Conservation (phyloP, 2,329 filamentous ascomycete species). For the Paecilomyces dactylethromorphus region DNA sequence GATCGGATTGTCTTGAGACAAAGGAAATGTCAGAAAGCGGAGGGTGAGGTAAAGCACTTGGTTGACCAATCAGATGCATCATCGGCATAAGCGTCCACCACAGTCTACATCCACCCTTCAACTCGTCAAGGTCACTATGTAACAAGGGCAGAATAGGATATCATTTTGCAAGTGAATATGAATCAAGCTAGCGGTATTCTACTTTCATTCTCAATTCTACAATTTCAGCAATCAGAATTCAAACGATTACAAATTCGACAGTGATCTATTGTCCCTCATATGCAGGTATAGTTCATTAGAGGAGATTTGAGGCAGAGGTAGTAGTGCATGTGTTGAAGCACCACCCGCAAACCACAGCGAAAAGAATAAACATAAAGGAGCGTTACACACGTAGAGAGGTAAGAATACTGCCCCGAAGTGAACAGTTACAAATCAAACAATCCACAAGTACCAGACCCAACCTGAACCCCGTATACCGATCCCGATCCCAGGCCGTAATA, state of each 20-base stretch:
- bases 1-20: too few relatives aligned
- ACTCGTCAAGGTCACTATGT: too few relatives aligned
- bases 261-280: not conserved
- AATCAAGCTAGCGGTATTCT: not conserved
- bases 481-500: not conserved
- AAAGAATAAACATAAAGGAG: not conserved
- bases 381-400: not conserved
- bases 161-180: too few relatives aligned
- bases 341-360: not conserved
- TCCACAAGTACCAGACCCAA: not conserved
- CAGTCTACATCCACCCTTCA: too few relatives aligned
- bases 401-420: not conserved
- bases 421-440: not conserved
- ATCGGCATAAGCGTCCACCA: too few relatives aligned
- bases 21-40: too few relatives aligned
- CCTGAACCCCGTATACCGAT: not conserved
- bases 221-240: not conserved
- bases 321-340: not conserved
- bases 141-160: too few relatives aligned
- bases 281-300: not conserved
- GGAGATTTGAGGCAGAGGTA: not conserved
- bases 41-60: too few relatives aligned
- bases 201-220: not conserved
- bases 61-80: too few relatives aligned
- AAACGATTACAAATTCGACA: not conserved